phyloP scores from a whole-genome alignment of 164 flowering plant species.

The Chloranthus sessilifolius region DNA sequence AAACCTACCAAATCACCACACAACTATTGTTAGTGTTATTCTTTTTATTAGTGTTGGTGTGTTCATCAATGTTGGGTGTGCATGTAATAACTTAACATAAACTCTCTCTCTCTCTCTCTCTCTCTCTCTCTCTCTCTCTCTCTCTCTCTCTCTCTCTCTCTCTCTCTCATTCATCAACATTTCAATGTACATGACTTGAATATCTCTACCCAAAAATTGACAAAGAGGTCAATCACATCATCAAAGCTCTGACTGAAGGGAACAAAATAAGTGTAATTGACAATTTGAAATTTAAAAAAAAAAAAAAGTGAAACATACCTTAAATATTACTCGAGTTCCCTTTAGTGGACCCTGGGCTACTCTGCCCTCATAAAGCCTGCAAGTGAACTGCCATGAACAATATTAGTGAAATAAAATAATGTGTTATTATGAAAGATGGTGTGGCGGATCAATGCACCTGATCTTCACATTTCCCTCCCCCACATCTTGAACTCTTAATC shows the following conservation, averaged over 20 bases:
- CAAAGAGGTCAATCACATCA: too few species aligned
- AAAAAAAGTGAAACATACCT: conserved; percentile 36
- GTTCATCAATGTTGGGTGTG: too few species aligned
- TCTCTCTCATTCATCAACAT: too few species aligned
- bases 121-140: background rate
- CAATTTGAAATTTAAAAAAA: too few species aligned
- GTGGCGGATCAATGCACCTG: conserved; percentile 45
- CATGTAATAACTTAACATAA: too few species aligned
- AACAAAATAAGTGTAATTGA: too few species aligned
- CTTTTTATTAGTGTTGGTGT: too few species aligned
- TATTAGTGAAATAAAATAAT: conserved; percentile 25
- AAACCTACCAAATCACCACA: too few species aligned
- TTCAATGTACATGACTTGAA: too few species aligned
- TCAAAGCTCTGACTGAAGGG: too few species aligned
- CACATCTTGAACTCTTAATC: conserved; percentile 69
- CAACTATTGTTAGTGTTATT: too few species aligned
- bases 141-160: conserved; percentile 2
- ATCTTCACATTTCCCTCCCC: conserved; percentile 85
- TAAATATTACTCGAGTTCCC: conserved; percentile 68
- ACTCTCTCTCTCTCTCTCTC: background rate
- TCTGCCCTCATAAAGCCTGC: conserved; percentile 93
- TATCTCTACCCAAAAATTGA: too few species aligned
- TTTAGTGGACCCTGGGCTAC: conserved; percentile 61
- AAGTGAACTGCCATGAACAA: conserved; percentile 45
- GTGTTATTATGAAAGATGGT: background rate